A percentile compares a stretch with the other conserved stretches of the same genome.
These are phyloP conservation scores for Euphorbia peplus DNA, from an alignment of 345 rosid genomes.

Conservation along the genomic window DNA sequence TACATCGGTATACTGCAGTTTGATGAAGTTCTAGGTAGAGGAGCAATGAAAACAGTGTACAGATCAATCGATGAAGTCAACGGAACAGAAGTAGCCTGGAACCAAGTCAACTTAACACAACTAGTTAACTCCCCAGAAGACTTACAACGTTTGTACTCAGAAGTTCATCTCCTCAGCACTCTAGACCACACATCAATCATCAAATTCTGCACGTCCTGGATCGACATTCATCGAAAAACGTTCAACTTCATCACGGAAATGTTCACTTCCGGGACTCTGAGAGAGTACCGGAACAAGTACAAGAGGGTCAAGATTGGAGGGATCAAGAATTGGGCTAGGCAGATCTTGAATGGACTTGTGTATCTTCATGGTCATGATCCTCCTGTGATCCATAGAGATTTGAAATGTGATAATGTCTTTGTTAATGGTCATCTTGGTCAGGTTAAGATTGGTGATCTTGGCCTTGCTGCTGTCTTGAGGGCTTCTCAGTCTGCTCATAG, in stretches of 20 bases:
- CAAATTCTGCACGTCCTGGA: slow-evolving; percentile 73
- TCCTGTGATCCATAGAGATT: slow-evolving; percentile 34
- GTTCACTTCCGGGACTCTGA: slow-evolving; percentile 80
- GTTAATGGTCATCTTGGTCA: slow-evolving; percentile 39
- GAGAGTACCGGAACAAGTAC: slow-evolving; percentile 46
- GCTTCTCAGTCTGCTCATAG: slow-evolving; percentile 29
- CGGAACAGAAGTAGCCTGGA: slow-evolving; percentile 88
- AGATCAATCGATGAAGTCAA: slow-evolving; percentile 71
- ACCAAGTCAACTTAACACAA: slow-evolving; percentile 54
- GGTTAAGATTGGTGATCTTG: slow-evolving; percentile 37
- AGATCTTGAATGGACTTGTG: slow-evolving; percentile 28
- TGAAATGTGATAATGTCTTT: slow-evolving; percentile 34
- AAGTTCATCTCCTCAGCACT: slow-evolving; percentile 82
- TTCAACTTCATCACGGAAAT: slow-evolving; percentile 88
- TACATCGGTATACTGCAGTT: slow-evolving; percentile 34
- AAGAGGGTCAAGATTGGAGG: slow-evolving; percentile 22
- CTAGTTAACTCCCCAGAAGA: slow-evolving; percentile 64
- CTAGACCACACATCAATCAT: slow-evolving; percentile 66
- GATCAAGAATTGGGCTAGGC: slow-evolving; percentile 31
- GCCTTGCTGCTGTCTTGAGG: slow-evolving; percentile 29
- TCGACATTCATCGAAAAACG: slow-evolving; percentile 47
- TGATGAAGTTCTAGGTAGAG: slow-evolving; percentile 66
- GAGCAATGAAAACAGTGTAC: slow-evolving; percentile 85
- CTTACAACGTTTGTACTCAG: slow-evolving; percentile 72
- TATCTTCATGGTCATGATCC: slow-evolving; percentile 35